Conservation (phyloP, 75 land plant genomes). For the Pinus taeda region DNA sequence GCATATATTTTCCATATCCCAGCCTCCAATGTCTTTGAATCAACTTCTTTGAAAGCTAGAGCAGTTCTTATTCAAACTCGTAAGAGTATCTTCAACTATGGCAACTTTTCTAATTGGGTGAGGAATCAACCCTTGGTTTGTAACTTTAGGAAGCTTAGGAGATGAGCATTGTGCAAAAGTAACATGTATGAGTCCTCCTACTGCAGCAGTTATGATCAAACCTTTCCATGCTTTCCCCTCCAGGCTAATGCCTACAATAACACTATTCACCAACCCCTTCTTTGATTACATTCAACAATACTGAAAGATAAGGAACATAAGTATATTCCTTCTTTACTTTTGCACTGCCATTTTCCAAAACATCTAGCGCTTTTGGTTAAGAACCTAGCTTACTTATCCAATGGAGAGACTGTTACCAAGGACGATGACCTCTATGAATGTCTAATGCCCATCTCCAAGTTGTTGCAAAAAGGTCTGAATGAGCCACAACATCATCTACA, state of each 20-base stretch:
- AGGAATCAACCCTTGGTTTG: too few relatives aligned
- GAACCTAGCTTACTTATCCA: constrained; percentile 9
- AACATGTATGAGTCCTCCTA: constrained; percentile 30
- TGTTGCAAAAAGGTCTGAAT: constrained; percentile 4
- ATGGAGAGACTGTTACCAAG: constrained; percentile 16
- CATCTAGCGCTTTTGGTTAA: constrained; percentile 8
- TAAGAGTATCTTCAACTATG: too few relatives aligned
- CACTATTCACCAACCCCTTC: constrained; percentile 7
- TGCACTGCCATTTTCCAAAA: constrained; percentile 12
- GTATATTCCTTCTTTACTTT: constrained; percentile 3
- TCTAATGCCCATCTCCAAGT: constrained; percentile 19
- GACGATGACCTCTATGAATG: not conserved
- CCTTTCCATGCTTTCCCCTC: constrained; percentile 17
- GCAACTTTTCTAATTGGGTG: too few relatives aligned
- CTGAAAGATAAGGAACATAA: constrained; percentile 8
- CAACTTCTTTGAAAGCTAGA: too few relatives aligned
- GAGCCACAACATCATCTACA: constrained; percentile 15
- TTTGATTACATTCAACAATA: constrained; percentile 11
- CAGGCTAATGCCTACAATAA: constrained; percentile 15
- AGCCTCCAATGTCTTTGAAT: too few relatives aligned
- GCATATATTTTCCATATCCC: too few relatives aligned
- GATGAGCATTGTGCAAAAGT: constrained; percentile 44
- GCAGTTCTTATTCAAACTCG: too few relatives aligned
- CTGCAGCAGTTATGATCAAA: constrained; percentile 13
- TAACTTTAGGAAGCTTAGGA: constrained; percentile 19